Evolutionary conservation across 148 eudicot genomes (phyloP).

Genomic region (Chenopodium suecicum): DNA sequence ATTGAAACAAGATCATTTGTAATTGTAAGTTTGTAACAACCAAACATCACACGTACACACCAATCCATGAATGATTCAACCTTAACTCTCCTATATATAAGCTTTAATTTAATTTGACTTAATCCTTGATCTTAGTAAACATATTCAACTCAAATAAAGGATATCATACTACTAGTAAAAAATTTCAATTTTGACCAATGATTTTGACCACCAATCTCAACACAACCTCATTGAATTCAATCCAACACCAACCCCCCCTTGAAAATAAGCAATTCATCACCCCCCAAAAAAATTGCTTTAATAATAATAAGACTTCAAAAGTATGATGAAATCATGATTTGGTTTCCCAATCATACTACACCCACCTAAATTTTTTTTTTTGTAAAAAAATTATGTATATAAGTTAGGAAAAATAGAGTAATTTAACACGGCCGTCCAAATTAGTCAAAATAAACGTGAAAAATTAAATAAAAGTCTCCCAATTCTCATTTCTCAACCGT

Average conservation of each 20-base stretch:
- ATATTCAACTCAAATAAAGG: neutral
- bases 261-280: neutral
- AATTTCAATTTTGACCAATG: neutral
- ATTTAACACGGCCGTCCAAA: conserved; percentile 22
- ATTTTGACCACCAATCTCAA: no score
- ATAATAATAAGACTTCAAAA: neutral
- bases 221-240: neutral
- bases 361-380: neutral
- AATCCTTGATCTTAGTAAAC: neutral
- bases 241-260: neutral
- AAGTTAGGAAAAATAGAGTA: neutral
- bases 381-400: neutral
- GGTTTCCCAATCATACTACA: conserved; percentile 14
- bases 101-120: conserved; percentile 16
- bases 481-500: neutral
- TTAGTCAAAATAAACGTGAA: conserved; percentile 32
- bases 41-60: neutral
- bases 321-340: conserved; percentile 17
- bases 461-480: neutral
- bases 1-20: no score
- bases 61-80: neutral
- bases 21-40: no score
- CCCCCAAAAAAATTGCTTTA: neutral
- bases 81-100: neutral
- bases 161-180: neutral